Evolutionary conservation across 2,329 filamentous ascomycete genomes (phyloP).

Genomic region (Epichloe glyceriae): DNA sequence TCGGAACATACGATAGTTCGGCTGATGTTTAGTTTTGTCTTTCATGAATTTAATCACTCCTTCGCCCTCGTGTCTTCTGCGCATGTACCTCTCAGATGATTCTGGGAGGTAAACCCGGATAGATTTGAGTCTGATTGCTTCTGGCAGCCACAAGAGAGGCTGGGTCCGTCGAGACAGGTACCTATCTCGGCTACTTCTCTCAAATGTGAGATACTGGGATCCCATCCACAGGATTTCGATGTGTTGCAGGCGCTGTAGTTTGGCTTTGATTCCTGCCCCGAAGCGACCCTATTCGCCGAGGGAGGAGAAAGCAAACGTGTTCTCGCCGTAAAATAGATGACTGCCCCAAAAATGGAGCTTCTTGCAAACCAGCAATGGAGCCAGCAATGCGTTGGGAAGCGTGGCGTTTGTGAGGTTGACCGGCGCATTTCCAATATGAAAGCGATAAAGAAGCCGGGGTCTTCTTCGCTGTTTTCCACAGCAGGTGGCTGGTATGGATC

Average conservation of each 20-base stretch:
- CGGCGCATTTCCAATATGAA: slow-evolving; percentile 22
- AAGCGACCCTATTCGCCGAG: slow-evolving; percentile 38
- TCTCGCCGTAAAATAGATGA: slow-evolving; percentile 34
- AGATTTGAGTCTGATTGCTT: slow-evolving; percentile 26
- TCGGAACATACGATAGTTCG: slow-evolving; percentile 25
- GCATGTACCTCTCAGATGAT: slow-evolving; percentile 14
- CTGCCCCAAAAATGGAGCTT: slow-evolving; percentile 26
- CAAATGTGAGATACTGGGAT: slow-evolving; percentile 18
- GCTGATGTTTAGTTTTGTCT: slow-evolving; percentile 21
- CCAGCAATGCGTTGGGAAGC: slow-evolving; percentile 24
- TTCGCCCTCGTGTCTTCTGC: slow-evolving; percentile 24
- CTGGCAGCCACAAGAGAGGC: slow-evolving; percentile 21
- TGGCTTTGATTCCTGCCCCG: slow-evolving; percentile 26
- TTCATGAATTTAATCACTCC: slow-evolving; percentile 14
- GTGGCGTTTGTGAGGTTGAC: slow-evolving; percentile 21
- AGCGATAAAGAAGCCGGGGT: slow-evolving; percentile 20
- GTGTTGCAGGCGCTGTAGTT: slow-evolving; percentile 29
- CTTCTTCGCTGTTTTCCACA: not conserved
- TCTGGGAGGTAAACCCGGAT: slow-evolving; percentile 30
- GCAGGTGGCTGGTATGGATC: slow-evolving; percentile 21
- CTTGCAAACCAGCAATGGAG: slow-evolving; percentile 26
- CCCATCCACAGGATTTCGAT: slow-evolving; percentile 31
- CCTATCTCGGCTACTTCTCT: slow-evolving; percentile 7
- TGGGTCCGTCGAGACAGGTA: slow-evolving; percentile 26
- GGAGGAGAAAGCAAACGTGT: slow-evolving; percentile 40